A percentile compares a stretch with the other conserved stretches of the same genome.
phyloP scores from a whole-genome alignment of 352 stramenopile genomes.

The Thraustochytrium striatum region DNA sequence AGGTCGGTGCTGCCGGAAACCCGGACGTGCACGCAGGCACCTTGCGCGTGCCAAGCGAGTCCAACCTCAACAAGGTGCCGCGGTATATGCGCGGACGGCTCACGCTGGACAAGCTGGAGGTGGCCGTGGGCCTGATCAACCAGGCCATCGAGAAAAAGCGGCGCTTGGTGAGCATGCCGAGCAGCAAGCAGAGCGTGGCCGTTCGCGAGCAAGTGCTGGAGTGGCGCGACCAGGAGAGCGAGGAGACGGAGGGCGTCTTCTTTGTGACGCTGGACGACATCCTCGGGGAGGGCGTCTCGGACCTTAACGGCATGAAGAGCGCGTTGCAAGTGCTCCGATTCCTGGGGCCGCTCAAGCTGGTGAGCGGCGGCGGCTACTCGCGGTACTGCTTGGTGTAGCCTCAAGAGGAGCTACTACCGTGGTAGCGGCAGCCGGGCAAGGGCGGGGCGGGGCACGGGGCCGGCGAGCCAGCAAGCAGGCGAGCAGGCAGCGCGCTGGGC shows the following conservation, averaged over 20 bases:
- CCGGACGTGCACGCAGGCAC: neutral
- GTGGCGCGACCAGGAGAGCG: constrained; percentile 33
- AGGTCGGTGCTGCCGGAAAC: neutral
- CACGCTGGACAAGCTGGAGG: constrained; percentile 34
- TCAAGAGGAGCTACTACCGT: neutral
- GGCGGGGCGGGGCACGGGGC: neutral
- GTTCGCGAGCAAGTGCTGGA: constrained; percentile 24
- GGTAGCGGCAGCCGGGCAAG: neutral
- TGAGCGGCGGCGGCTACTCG: constrained; percentile 14
- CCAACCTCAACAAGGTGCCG: neutral
- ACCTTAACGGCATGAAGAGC: constrained; percentile 25
- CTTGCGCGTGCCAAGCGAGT: constrained; percentile 8
- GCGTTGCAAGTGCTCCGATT: constrained; percentile 18
- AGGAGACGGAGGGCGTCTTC: neutral
- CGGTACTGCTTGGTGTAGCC: constrained; percentile 1
- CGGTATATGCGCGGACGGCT: constrained; percentile 40
- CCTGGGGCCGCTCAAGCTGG: neutral
- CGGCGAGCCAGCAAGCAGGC: neutral
- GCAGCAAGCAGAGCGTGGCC: constrained; percentile 35
- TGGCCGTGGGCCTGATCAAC: neutral
- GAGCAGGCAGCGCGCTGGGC: neutral
- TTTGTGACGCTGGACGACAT: constrained; percentile 36
- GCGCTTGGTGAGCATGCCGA: neutral
- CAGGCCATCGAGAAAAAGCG: constrained; percentile 1
- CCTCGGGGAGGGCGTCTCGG: constrained; percentile 3